Evolutionary conservation across 495 filamentous ascomycete species (phyloP), one percentile per base, ranked within the genome.

Genomic region (Penicillium riverlandense): DNA sequence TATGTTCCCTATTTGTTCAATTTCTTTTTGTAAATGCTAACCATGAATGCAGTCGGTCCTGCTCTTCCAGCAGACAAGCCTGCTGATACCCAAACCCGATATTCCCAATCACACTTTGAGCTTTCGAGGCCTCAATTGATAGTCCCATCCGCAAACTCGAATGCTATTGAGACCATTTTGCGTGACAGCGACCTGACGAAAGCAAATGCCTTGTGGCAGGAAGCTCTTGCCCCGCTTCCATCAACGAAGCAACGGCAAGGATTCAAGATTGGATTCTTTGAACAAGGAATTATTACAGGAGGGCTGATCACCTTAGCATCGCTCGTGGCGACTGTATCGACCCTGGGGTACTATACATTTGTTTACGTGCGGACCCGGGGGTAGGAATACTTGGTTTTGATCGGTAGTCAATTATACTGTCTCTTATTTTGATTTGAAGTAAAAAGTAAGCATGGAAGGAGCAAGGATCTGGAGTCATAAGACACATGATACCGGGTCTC

Each of bases 231-330:
- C 12, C 66, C 70, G n/a, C 52, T 76, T 22, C 56, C 63, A 13
- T 37, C 60, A 11, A 65, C 57, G 29, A 67, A 66, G 33, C 68
- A 69, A 48, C 45, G 49, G 9, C 45, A 57, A 11, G 65, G 63
- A 5, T 54, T 53, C 7, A 60, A 51, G 11, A 55, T 75, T 43
- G 76, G 73, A 4, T 78, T 72, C 58, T 79, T 79, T 41, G 71
- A 75, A 43, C 70, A 74, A 41, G 76, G 74, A 2, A 67, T 77
- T 28, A 54, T 74, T 27, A 63, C 65, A 7, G 71, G 70, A 0
- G 59, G 56, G 6, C 34, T 58, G 22, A 49, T 66, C 14, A 59
- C 53, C 1, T 37, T 65, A 12, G 47, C 44, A 37, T 62, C 59
- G 1, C 22, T 63, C 11, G 35, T 63, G 6, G 55, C 54, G 9